Conservation (phyloP, 225 moss, liverwort and hornwort genomes). For the Rhytidiadelphus loreus region DNA sequence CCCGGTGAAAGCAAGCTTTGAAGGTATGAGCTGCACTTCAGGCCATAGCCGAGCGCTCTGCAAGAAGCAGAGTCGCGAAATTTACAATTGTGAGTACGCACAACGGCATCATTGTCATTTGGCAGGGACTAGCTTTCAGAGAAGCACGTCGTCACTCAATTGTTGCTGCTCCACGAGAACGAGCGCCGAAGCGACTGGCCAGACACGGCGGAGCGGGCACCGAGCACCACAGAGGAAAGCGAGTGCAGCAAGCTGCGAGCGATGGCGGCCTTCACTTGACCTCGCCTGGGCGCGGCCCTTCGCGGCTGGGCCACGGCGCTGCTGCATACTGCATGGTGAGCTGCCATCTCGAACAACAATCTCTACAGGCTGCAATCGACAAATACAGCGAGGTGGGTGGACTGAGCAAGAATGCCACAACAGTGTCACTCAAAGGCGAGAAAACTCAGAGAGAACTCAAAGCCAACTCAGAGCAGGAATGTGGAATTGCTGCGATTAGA, state of each 20-base stretch:
- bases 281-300: not conserved
- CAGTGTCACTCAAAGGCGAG: not conserved
- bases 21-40: not conserved
- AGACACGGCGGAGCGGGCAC: constrained; percentile 8
- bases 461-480: not conserved
- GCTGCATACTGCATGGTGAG: not conserved
- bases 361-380: not conserved
- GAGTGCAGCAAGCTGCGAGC: constrained; percentile 2
- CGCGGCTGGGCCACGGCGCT: not conserved
- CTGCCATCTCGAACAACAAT: constrained; percentile 7
- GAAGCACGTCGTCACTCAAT: not conserved
- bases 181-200: not conserved
- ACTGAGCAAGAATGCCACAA: not conserved
- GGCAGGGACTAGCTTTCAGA: constrained; percentile 9
- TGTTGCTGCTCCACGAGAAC: constrained; percentile 16
- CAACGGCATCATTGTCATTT: not conserved
- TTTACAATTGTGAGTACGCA: not conserved
- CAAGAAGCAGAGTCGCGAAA: not conserved
- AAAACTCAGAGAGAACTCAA: not conserved
- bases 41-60: not conserved
- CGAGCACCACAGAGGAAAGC: constrained; percentile 3
- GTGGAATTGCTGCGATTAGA: not conserved
- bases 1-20: not conserved
- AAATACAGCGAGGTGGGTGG: not conserved
- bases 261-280: constrained; percentile 42